Evolutionary conservation across 1,139 yeast genomes (phyloP).

Genomic region (Diutina sp.): DNA sequence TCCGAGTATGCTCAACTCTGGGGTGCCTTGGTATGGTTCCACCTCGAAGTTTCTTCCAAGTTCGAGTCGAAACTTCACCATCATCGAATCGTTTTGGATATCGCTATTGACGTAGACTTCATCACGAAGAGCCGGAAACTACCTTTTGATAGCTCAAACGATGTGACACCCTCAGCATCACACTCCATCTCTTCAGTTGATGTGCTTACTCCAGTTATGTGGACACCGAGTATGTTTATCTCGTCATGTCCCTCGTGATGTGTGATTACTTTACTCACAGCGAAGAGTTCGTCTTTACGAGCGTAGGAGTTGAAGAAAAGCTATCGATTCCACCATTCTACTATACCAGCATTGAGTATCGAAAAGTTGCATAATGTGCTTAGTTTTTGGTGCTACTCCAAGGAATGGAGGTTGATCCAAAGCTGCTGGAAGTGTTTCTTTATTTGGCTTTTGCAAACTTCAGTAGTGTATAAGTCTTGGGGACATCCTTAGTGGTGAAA

Average conservation of each 20-base stretch:
- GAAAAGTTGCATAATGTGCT: slow-evolving; percentile 5
- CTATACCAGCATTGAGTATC: slow-evolving; percentile 8
- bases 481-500: too few species aligned
- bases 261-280: slow-evolving; percentile 19
- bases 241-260: slow-evolving; percentile 30
- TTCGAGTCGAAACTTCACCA: slow-evolving; percentile 67
- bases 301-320: slow-evolving; percentile 11
- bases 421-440: too few species aligned
- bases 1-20: slow-evolving; percentile 10
- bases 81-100: slow-evolving; percentile 32
- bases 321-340: slow-evolving; percentile 24
- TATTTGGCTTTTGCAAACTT: too few species aligned
- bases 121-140: neutral
- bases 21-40: slow-evolving; percentile 75
- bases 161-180: neutral
- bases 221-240: slow-evolving; percentile 25
- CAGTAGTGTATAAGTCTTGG: too few species aligned
- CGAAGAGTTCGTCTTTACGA: slow-evolving; percentile 17
- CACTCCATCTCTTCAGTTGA: neutral
- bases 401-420: too few species aligned
- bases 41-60: slow-evolving; percentile 74
- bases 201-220: slow-evolving; percentile 7
- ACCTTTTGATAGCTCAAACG: neutral
- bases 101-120: neutral
- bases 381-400: too few species aligned